Base-by-base conservation (phyloP, 2,329 filamentous ascomycete species). In the Penicillium sp. region DNA sequence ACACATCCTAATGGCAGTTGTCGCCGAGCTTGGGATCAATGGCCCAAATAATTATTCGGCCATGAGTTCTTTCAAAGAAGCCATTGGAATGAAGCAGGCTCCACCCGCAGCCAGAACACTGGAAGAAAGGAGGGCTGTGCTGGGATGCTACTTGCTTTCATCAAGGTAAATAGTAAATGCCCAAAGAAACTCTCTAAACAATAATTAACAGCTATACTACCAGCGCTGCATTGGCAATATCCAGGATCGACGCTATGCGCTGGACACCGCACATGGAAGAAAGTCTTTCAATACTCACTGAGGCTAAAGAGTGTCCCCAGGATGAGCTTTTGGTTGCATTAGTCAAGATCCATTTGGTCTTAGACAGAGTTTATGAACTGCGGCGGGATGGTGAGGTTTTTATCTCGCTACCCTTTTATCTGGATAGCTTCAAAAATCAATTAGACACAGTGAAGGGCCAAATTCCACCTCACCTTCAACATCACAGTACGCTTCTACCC, bases 221-320 rank as follows among this genome's bases (percentile, higher is more conserved):
- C 73, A 57, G 69, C 70, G 55, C 68, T 73, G 48, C 73, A 67
- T 3, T 79, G 74, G 52, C 72, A 31, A 59, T 65, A 55, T 63
- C 53, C 4, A 60, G 49, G 48, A 64, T 68, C 4, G 83, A 86
- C 52, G 65, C 78, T 2, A 73, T 87, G 49, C 76, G 74, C 2
- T 89, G 85, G 85, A 86, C 80, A 0, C 63, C 79, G 1, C 79
- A 85, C 51, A 80, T 88, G 75, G 83, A 86, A 31, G 83, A 86
- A 36, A 83, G 79, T 36, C 72, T 87, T 1, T 69, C 76, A 5
- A 61, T 77, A 1, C 71, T 88, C 0, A 72, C 75, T 5, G 71
- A 77, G 17, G 71, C 77, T 1, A 76, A 75, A 8, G 81, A 86
- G 55, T 75, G 75, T 25, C 72, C 78, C 0, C 77, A 77, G 1